These are phyloP conservation scores for Emmonsiellopsis sp. DNA, from an alignment of 2,329 filamentous ascomycete genomes.

Conservation along the genomic window DNA sequence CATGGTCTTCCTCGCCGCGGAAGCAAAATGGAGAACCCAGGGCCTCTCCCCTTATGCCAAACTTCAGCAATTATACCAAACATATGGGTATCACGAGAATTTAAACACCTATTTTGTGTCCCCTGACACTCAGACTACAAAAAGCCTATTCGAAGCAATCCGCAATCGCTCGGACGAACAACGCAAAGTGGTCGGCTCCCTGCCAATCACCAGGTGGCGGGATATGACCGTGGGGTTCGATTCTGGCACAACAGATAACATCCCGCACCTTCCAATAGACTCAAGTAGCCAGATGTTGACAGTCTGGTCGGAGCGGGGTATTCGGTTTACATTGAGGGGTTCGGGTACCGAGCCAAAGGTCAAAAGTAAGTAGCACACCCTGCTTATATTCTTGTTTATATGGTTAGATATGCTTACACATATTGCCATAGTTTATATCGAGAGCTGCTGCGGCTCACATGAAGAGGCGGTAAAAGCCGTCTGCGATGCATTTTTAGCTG, in stretches of 20 bases:
- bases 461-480: constrained; percentile 27
- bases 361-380: constrained; percentile 37
- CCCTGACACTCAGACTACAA: constrained; percentile 43
- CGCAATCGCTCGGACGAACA: constrained; percentile 35
- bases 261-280: constrained; percentile 48
- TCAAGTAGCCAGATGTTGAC: constrained; percentile 55
- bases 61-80: constrained; percentile 47
- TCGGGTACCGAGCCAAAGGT: constrained; percentile 60
- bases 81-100: constrained; percentile 53
- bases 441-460: constrained; percentile 28
- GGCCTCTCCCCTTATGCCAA: constrained; percentile 49
- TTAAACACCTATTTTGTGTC: constrained; percentile 56
- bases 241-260: constrained; percentile 43
- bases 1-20: constrained; percentile 48
- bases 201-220: constrained; percentile 49
- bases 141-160: constrained; percentile 46
- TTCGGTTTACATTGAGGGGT: constrained; percentile 51
- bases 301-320: constrained; percentile 42
- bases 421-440: constrained; percentile 30
- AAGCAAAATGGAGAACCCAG: constrained; percentile 40
- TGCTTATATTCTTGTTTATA: not conserved
- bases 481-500: constrained; percentile 26
- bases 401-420: not conserved
- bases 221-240: constrained; percentile 54
- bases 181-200: constrained; percentile 39